phyloP scores from a whole-genome alignment of 2,329 filamentous ascomycete species.

The Daldinia eschscholtzii region DNA sequence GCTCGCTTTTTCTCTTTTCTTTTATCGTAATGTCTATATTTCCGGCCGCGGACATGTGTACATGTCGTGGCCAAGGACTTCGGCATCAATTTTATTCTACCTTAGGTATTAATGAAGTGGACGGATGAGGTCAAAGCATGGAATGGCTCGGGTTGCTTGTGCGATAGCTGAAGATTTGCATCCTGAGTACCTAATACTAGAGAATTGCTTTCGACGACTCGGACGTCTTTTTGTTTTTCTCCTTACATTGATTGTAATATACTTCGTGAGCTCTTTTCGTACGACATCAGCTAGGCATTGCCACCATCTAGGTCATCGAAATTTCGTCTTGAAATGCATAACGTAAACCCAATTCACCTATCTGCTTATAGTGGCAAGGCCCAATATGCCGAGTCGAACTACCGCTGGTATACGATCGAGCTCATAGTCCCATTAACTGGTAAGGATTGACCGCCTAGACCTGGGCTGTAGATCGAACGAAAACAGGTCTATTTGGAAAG shows the following conservation, averaged over 20 bases:
- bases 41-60: background rate
- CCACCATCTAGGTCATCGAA: background rate
- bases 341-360: background rate
- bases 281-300: background rate
- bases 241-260: background rate
- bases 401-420: background rate
- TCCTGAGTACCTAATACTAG: background rate
- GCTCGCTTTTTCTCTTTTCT: background rate
- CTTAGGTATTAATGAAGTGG: background rate
- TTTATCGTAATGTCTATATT: background rate
- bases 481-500: background rate
- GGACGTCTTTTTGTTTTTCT: background rate
- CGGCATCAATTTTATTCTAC: background rate
- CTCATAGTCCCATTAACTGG: background rate
- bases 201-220: background rate
- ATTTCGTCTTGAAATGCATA: background rate
- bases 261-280: background rate
- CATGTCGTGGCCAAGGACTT: background rate
- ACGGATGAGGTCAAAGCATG: background rate
- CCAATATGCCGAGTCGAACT: background rate
- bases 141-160: background rate
- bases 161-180: background rate
- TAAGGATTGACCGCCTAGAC: slow-evolving; percentile 2
- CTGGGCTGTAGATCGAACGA: background rate
- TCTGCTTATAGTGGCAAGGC: background rate